Evolutionary conservation across 208 protist genomes (phyloP).

Genomic region (Zelonia costaricensis): DNA sequence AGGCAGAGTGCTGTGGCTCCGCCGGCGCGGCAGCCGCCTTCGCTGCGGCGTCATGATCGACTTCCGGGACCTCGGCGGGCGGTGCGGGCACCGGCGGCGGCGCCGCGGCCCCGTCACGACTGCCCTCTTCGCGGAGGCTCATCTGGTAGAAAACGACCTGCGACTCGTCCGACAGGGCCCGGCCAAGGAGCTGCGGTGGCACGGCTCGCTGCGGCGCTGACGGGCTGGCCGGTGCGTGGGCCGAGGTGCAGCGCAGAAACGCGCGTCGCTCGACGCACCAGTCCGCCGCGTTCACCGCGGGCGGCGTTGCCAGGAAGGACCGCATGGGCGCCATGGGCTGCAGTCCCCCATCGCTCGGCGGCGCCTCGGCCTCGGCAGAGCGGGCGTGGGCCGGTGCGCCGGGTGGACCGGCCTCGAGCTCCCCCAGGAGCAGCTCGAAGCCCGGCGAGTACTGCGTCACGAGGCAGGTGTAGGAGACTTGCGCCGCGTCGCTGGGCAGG

Average conservation of each 20-base stretch:
- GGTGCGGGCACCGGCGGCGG: neutral
- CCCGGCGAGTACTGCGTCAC: constrained; percentile 21
- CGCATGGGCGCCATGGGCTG: too few relatives aligned
- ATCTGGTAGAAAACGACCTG: constrained; percentile 32
- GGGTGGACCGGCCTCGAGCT: constrained; percentile 20
- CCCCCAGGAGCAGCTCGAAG: constrained; percentile 22
- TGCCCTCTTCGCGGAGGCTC: neutral
- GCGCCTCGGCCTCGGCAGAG: too few relatives aligned
- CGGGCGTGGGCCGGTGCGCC: neutral
- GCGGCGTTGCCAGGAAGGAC: neutral
- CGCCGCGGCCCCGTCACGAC: neutral
- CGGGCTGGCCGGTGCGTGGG: neutral
- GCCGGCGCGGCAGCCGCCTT: neutral
- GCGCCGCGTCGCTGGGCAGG: neutral
- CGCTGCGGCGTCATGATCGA: neutral
- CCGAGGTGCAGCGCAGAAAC: constrained; percentile 98
- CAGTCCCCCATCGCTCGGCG: too few relatives aligned
- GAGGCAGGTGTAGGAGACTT: constrained; percentile 7
- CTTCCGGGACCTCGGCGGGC: neutral
- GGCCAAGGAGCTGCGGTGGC: constrained; percentile 3
- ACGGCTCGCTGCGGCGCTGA: too few relatives aligned
- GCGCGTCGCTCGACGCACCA: constrained; percentile 99
- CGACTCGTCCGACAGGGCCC: constrained; percentile 20
- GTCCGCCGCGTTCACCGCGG: constrained; percentile 95
- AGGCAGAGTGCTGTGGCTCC: constrained; percentile 5